phyloP scores from a whole-genome alignment of 1,284 basidiomycete species.

The Fomitopsis pinicola region DNA sequence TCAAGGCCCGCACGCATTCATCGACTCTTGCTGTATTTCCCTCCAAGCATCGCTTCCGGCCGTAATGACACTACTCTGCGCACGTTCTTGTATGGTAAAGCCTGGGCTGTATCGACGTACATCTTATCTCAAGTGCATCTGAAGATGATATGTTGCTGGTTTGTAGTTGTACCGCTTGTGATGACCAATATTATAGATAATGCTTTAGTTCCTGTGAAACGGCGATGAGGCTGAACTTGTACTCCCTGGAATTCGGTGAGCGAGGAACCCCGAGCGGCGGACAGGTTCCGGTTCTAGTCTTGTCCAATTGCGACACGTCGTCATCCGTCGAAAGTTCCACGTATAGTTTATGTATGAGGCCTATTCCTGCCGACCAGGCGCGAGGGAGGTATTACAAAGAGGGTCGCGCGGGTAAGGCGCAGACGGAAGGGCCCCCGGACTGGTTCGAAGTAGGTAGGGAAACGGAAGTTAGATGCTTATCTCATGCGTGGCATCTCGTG shows the following conservation, averaged over 20 bases:
- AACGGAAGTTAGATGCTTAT: background rate
- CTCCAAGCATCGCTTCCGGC: background rate
- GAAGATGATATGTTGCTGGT: background rate
- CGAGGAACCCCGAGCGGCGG: background rate
- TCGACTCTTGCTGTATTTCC: background rate
- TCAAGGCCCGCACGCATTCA: background rate
- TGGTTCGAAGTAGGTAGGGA: background rate
- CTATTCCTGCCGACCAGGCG: background rate
- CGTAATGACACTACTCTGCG: background rate
- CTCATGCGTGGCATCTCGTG: background rate
- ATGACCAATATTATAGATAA: constrained; percentile 2
- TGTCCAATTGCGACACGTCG: background rate
- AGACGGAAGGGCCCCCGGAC: background rate
- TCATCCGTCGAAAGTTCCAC: background rate
- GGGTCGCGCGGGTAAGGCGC: background rate
- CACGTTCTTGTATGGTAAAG: constrained; percentile 1
- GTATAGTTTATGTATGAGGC: background rate
- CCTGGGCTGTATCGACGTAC: background rate
- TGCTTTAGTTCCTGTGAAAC: background rate
- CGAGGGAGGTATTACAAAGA: background rate
- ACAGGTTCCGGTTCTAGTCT: background rate
- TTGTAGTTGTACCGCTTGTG: constrained; percentile 6
- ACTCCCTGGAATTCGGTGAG: background rate
- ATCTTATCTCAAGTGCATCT: constrained; percentile 1
- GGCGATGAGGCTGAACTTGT: background rate